Percentiles rank a stretch among this genome's conserved stretches.
phyloP scores from a whole-genome alignment of 2,329 filamentous ascomycete species.

The Lasiodiplodia citricola region DNA sequence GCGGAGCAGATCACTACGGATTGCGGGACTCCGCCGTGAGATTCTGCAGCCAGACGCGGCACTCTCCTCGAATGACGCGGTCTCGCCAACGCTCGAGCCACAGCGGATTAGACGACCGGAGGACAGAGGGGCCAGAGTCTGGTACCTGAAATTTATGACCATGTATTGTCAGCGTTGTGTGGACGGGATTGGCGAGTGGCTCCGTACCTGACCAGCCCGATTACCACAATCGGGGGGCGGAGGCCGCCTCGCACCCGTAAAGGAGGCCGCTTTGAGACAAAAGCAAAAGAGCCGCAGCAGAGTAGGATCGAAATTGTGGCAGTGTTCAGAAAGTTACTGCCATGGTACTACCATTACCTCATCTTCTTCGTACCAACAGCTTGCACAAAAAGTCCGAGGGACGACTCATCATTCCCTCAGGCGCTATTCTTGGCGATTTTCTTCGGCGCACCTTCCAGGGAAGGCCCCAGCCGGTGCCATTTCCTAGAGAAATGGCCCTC shows the following conservation, averaged over 20 bases:
- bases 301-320: background rate
- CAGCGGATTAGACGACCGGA: background rate
- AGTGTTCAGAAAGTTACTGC: background rate
- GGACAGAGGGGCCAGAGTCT: background rate
- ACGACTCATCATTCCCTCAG: background rate
- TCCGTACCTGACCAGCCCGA: background rate
- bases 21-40: background rate
- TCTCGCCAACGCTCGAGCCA: background rate
- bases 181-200: background rate
- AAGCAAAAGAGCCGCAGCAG: background rate
- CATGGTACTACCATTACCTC: constrained; percentile 20
- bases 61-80: constrained; percentile 1
- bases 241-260: background rate
- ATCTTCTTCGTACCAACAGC: constrained; percentile 17
- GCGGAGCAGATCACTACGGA: constrained; percentile 5
- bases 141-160: background rate
- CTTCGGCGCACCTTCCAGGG: background rate
- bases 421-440: background rate
- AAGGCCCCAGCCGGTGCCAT: background rate
- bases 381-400: background rate
- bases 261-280: background rate
- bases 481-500: background rate
- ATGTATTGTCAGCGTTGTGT: constrained; percentile 8
- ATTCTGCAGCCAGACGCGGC: background rate
- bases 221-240: constrained; percentile 10